Evolutionary conservation across 73 alveolate species (phyloP).

Genomic region (Tetrahymena borealis): DNA sequence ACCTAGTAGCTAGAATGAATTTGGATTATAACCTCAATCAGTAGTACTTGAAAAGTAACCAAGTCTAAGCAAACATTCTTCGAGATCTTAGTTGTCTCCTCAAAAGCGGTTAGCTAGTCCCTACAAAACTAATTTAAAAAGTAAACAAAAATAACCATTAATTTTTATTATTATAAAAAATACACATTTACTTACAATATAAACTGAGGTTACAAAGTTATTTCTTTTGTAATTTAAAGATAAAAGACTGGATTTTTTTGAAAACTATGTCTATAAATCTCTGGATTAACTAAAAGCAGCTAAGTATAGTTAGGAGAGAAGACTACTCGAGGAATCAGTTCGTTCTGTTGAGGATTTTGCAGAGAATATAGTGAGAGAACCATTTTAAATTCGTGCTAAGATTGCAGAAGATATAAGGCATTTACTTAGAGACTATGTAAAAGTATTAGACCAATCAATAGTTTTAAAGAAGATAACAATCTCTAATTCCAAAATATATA

Average conservation of each 20-base stretch:
- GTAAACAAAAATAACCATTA: not conserved
- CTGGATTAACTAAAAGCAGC: not conserved
- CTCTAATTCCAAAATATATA: not conserved
- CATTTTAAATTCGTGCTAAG: not conserved
- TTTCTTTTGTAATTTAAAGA: not conserved
- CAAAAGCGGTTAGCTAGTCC: not conserved
- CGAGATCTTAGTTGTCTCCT: not conserved
- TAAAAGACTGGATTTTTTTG: not conserved
- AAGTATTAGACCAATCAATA: not conserved
- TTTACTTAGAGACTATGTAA: not conserved
- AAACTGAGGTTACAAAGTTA: too few relatives aligned
- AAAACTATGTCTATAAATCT: not conserved
- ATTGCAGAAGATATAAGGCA: not conserved
- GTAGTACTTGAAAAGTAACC: not conserved
- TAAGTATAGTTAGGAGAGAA: not conserved
- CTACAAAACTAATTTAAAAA: not conserved
- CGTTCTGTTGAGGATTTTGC: not conserved
- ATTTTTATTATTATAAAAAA: not conserved
- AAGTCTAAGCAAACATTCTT: not conserved
- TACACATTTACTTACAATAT: too few relatives aligned
- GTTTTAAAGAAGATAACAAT: not conserved
- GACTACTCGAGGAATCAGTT: not conserved
- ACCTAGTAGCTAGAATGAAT: not conserved
- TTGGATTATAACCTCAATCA: not conserved
- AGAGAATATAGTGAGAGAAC: not conserved